Percentiles rank a stretch among this genome's conserved stretches.
Evolutionary conservation across 2,329 filamentous ascomycete genomes (phyloP).

Genomic region (Raffaelea ambrosiae): DNA sequence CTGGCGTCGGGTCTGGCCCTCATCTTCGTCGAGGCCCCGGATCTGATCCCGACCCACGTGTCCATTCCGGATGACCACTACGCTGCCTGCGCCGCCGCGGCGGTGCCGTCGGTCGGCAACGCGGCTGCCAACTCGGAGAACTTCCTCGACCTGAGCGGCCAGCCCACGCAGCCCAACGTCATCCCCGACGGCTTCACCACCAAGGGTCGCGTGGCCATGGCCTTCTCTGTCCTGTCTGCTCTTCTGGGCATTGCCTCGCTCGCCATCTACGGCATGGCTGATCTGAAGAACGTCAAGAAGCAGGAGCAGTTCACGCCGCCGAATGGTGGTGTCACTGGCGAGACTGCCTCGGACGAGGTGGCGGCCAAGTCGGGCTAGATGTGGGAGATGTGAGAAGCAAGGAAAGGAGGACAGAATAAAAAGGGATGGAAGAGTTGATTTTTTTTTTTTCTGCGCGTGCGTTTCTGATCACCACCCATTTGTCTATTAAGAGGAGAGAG

Average conservation of each 20-base stretch:
- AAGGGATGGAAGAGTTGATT: too few species aligned
- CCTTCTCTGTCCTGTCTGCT: conserved; percentile 62
- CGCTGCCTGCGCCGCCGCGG: conserved; percentile 41
- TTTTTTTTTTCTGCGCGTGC: too few species aligned
- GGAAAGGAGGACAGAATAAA: too few species aligned
- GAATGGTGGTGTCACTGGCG: neutral
- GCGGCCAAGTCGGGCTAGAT: neutral
- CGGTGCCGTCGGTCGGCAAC: conserved; percentile 18
- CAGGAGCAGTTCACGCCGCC: conserved; percentile 1
- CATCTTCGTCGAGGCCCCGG: conserved; percentile 55
- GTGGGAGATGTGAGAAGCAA: too few species aligned
- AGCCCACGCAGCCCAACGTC: conserved; percentile 12
- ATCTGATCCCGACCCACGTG: conserved; percentile 51
- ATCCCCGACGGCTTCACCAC: conserved; percentile 41
- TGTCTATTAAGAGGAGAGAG: too few species aligned
- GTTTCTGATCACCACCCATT: too few species aligned
- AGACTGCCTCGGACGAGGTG: conserved; percentile 5
- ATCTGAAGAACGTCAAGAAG: conserved; percentile 11
- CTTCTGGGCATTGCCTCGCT: conserved; percentile 61
- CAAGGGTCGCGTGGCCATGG: conserved; percentile 63
- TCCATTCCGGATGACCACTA: conserved; percentile 52
- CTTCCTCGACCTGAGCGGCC: conserved; percentile 17
- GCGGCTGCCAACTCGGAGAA: conserved; percentile 18
- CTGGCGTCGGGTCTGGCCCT: conserved; percentile 57
- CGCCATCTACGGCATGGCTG: conserved; percentile 53